Conservation (phyloP, 2,329 filamentous ascomycete genomes). For the Beauveria varroae region DNA sequence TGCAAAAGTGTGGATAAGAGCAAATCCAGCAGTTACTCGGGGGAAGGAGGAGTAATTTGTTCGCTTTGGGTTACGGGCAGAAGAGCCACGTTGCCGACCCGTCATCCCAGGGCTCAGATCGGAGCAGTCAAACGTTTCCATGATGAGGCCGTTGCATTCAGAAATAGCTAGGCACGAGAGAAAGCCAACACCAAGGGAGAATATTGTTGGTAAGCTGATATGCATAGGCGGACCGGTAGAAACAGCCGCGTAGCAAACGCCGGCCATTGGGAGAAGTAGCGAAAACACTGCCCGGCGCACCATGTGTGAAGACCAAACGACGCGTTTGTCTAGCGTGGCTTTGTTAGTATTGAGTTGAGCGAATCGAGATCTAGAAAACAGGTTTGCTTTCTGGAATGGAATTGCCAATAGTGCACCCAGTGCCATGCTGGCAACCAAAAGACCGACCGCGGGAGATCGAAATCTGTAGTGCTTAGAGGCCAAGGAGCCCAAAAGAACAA, state of each 20-base stretch:
- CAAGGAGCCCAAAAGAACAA: slow-evolving; percentile 65
- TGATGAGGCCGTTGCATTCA: slow-evolving; percentile 69
- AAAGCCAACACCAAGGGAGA: slow-evolving; percentile 61
- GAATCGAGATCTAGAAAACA: slow-evolving; percentile 59
- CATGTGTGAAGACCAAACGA: slow-evolving; percentile 66
- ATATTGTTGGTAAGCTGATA: slow-evolving; percentile 56
- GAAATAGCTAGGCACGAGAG: slow-evolving; percentile 65
- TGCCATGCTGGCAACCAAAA: slow-evolving; percentile 57
- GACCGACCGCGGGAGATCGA: slow-evolving; percentile 56
- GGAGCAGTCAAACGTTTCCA: slow-evolving; percentile 77
- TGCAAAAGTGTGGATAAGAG: slow-evolving; percentile 59
- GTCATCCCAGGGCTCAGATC: slow-evolving; percentile 68
- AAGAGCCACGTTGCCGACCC: slow-evolving; percentile 40
- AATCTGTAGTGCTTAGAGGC: slow-evolving; percentile 60
- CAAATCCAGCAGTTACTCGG: slow-evolving; percentile 63
- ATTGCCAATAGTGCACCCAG: slow-evolving; percentile 63
- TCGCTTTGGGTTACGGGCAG: slow-evolving; percentile 31
- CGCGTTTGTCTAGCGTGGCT: slow-evolving; percentile 55
- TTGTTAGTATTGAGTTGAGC: slow-evolving; percentile 54
- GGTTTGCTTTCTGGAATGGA: slow-evolving; percentile 64
- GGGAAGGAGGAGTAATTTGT: slow-evolving; percentile 74
- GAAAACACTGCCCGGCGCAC: slow-evolving; percentile 62
- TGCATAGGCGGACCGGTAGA: slow-evolving; percentile 55
- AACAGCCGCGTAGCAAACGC: slow-evolving; percentile 59
- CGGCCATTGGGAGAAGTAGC: slow-evolving; percentile 57